Evolutionary conservation across 2,329 filamentous ascomycete genomes (phyloP).

Genomic region (Aspergillus piperis): DNA sequence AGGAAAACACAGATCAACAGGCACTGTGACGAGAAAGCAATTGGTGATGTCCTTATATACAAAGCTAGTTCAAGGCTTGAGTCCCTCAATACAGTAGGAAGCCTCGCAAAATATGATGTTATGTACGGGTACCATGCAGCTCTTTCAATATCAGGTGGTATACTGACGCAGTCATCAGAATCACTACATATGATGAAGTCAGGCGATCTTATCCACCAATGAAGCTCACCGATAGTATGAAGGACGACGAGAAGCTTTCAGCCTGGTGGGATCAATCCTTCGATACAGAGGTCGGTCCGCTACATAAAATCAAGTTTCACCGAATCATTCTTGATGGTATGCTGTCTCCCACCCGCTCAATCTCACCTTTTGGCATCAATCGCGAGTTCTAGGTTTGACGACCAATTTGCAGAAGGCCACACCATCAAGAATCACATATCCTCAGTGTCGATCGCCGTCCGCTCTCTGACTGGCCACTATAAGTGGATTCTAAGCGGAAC

Average conservation of each 20-base stretch:
- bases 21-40: conserved; percentile 30
- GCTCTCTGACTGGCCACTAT: conserved; percentile 35
- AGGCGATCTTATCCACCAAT: conserved; percentile 35
- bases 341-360: not conserved
- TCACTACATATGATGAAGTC: conserved; percentile 44
- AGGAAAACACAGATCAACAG: conserved; percentile 34
- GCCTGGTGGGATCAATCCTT: conserved; percentile 30
- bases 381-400: not conserved
- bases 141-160: not conserved
- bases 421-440: conserved; percentile 39
- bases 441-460: conserved; percentile 39
- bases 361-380: not conserved
- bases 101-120: conserved; percentile 25
- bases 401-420: conserved; percentile 31
- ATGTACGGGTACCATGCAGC: conserved; percentile 19
- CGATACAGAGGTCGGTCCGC: conserved; percentile 28
- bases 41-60: conserved; percentile 29
- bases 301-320: conserved; percentile 40
- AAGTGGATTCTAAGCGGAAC: conserved; percentile 46
- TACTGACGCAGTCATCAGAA: conserved; percentile 22
- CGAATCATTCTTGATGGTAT: conserved; percentile 46
- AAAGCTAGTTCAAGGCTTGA: conserved; percentile 23
- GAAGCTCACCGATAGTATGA: conserved; percentile 19
- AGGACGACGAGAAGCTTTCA: conserved; percentile 20
- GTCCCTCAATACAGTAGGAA: conserved; percentile 21